Evolutionary conservation across 1,284 basidiomycete genomes (phyloP).

Genomic region (Trametes hirsuta): DNA sequence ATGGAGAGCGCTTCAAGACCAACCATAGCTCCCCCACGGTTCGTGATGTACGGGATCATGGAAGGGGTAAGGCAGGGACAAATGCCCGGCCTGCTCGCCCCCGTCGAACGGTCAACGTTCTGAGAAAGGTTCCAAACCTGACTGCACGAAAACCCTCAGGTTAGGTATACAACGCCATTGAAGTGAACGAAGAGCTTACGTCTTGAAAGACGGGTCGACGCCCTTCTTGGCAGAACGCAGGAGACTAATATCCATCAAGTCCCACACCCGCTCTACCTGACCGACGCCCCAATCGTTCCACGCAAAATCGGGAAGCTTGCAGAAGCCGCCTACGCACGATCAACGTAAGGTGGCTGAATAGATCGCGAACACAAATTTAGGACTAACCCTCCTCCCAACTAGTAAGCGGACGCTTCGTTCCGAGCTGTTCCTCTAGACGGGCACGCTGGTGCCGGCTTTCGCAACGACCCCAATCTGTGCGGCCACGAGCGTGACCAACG

Average conservation of each 20-base stretch:
- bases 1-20: slow-evolving; percentile 91
- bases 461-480: slow-evolving; percentile 91
- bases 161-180: not conserved
- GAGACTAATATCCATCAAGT: slow-evolving; percentile 90
- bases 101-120: slow-evolving; percentile 91
- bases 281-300: slow-evolving; percentile 93
- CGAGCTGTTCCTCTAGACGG: slow-evolving; percentile 82
- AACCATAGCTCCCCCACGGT: slow-evolving; percentile 95
- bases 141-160: slow-evolving; percentile 38
- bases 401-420: slow-evolving; percentile 85
- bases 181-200: slow-evolving; percentile 49
- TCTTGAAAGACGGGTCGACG: slow-evolving; percentile 86
- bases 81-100: slow-evolving; percentile 80
- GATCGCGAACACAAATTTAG: no score
- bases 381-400: slow-evolving; percentile 88
- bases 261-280: slow-evolving; percentile 94
- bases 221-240: slow-evolving; percentile 83
- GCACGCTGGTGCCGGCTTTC: slow-evolving; percentile 91
- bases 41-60: slow-evolving; percentile 96
- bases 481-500: slow-evolving; percentile 64
- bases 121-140: slow-evolving; percentile 97
- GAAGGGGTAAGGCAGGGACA: slow-evolving; percentile 93
- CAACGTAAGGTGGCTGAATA: not conserved
- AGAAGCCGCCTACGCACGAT: slow-evolving; percentile 67
- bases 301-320: slow-evolving; percentile 87